Evolutionary conservation across 441 rosid genomes (phyloP).

Genomic region (Jatropha podagrica): DNA sequence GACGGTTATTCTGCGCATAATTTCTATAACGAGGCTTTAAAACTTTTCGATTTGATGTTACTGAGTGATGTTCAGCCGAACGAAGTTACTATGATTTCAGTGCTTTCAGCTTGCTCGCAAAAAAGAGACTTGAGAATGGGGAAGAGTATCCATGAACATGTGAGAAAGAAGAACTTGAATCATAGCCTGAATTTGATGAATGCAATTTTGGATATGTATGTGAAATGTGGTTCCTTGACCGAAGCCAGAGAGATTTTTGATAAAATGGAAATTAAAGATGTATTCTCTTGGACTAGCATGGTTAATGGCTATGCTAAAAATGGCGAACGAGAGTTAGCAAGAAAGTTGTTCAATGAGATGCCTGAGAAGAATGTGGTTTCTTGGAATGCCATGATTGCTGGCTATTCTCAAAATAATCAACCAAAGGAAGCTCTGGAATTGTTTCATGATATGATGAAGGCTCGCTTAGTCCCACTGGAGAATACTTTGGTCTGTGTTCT

Average conservation of each 20-base stretch:
- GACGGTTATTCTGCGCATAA: conserved; percentile 10
- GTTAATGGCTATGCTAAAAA: conserved; percentile 21
- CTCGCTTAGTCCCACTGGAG: conserved; percentile 15
- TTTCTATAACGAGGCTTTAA: conserved; percentile 9
- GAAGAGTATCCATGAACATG: conserved; percentile 3
- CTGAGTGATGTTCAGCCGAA: conserved; percentile 19
- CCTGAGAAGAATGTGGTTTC: conserved; percentile 23
- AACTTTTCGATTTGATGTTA: conserved; percentile 19
- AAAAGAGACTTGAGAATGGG: conserved; percentile 17
- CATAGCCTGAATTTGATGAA: conserved; percentile 8
- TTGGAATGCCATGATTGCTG: conserved; percentile 25
- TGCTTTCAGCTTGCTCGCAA: conserved; percentile 18
- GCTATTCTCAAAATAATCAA: conserved; percentile 22
- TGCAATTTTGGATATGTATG: conserved; percentile 23
- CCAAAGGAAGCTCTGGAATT: conserved; percentile 17
- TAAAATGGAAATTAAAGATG: conserved; percentile 14
- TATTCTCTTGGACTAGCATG: conserved; percentile 23
- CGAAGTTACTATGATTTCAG: conserved; percentile 18
- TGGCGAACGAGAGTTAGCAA: conserved; percentile 13
- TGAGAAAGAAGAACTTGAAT: conserved; percentile 10
- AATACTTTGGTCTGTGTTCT: conserved; percentile 22
- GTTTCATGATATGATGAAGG: conserved; percentile 14
- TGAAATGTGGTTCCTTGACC: conserved; percentile 16
- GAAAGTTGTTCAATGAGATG: conserved; percentile 18
- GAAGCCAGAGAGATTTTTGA: conserved; percentile 19